Conservation (phyloP, 2,329 filamentous ascomycete genomes). For the Pseudonectria buxi region DNA sequence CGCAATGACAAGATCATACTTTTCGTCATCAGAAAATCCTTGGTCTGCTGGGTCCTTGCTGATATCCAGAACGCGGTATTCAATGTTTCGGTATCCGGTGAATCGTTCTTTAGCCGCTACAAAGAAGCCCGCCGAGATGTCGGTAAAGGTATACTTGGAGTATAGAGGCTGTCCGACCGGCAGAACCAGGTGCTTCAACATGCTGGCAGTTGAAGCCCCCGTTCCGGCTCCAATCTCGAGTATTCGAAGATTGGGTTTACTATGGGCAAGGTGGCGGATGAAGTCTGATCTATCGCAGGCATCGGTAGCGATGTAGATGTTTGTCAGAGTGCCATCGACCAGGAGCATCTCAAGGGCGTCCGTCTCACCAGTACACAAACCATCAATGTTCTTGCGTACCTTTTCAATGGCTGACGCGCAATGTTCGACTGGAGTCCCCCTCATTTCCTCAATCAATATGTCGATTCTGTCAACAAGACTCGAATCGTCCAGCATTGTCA, state of each 20-base stretch:
- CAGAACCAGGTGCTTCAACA: constrained; percentile 22
- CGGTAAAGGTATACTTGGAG: constrained; percentile 25
- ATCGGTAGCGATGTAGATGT: constrained; percentile 21
- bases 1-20: constrained; percentile 33
- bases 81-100: constrained; percentile 8
- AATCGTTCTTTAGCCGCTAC: constrained; percentile 22
- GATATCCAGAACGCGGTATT: constrained; percentile 16
- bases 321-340: constrained; percentile 22
- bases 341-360: constrained; percentile 26
- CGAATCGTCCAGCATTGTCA: too few species aligned
- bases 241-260: constrained; percentile 24
- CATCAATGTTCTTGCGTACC: constrained; percentile 4
- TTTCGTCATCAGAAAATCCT: constrained; percentile 21
- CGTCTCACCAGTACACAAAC: constrained; percentile 17
- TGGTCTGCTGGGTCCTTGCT: constrained; percentile 21
- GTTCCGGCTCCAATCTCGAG: constrained; percentile 37
- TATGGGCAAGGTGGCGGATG: constrained; percentile 17
- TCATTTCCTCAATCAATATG: constrained; percentile 2
- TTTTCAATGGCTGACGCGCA: constrained; percentile 8
- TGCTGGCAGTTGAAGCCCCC: constrained; percentile 25
- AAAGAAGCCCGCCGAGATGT: constrained; percentile 24
- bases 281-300: constrained; percentile 15
- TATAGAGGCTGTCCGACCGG: constrained; percentile 13
- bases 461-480: constrained; percentile 3
- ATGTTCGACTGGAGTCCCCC: constrained; percentile 2